A percentile compares a stretch with the other conserved stretches of the same genome.
These are phyloP conservation scores for Bruguiera gymnorhiza DNA, from an alignment of 345 rosid genomes.

Conservation along the genomic window DNA sequence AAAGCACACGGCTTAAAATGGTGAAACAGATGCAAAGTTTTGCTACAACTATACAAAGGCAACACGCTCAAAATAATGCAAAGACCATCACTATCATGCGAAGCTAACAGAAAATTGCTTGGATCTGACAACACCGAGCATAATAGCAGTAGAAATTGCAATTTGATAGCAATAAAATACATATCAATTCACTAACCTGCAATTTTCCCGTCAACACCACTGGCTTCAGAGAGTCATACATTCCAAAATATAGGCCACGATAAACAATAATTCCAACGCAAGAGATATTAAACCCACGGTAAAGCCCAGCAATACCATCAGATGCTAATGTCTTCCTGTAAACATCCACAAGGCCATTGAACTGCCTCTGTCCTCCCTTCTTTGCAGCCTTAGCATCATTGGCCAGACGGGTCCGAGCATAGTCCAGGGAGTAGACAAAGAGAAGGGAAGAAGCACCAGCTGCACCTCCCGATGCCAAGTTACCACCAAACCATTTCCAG, in stretches of 20 bases:
- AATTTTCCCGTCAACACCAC: constrained; percentile 21
- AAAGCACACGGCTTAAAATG: neutral
- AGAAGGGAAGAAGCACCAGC: constrained; percentile 32
- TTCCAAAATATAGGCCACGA: constrained; percentile 36
- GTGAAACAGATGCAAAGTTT: too few relatives aligned
- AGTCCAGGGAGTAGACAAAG: constrained; percentile 28
- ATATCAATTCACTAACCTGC: constrained; percentile 19
- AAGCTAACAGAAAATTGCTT: too few relatives aligned
- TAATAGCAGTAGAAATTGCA: too few relatives aligned
- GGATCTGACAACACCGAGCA: too few relatives aligned
- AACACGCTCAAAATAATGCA: neutral
- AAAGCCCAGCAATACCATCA: constrained; percentile 34
- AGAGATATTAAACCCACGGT: constrained; percentile 36
- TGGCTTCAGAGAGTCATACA: constrained; percentile 31
- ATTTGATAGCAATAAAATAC: neutral
- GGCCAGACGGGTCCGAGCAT: constrained; percentile 29
- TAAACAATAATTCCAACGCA: constrained; percentile 32
- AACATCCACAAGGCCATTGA: constrained; percentile 30
- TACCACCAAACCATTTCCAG: constrained; percentile 33
- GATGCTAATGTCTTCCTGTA: constrained; percentile 31
- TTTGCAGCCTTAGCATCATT: constrained; percentile 31
- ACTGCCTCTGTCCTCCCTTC: constrained; percentile 31
- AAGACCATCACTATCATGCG: neutral
- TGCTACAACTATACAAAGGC: too few relatives aligned
- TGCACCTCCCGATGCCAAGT: constrained; percentile 31